Evolutionary conservation across 2,329 filamentous ascomycete species (phyloP), one percentile per base, ranked within the genome.

Genomic region (Trichoderma harzianum): DNA sequence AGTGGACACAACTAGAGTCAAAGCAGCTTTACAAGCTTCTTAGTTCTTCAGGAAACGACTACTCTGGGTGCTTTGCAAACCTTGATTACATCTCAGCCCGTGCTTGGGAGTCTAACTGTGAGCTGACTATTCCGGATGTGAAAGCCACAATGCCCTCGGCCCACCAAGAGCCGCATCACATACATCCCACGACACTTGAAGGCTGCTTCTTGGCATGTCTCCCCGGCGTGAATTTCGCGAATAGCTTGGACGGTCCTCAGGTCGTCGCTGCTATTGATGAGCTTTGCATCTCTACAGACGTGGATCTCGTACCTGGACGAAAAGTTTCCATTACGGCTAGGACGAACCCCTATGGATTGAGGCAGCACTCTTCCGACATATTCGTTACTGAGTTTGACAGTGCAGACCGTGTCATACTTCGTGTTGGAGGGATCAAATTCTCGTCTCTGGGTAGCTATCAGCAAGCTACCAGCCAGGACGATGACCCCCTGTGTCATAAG

Each of bases 141-240:
- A 70, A 62, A 21, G 43, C 39, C 1, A 69, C 21, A 12, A 74
- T 74, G 74, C 74, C 74, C 7, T 60, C 61, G 5, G 32, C 34
- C 10, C 63, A 70, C 32, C 62, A 74, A n/a, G 71, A 73, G 30
- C 69, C 66, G 8, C 73, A 75, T 62, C 55, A 70, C 66, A 67
- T 73, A 18, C 73, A 74, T 30, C 73, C 74, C 11, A 72, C 73
- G 1, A 72, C 66, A 10, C 66, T 74, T 10, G 73, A 75, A 32
- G 69, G 65, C 39, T 73, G 64, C 57, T 69, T 73, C 34, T 62
- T 69, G 64, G 43, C 69, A 36, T 64, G 55, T 14, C 58, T 72
- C 7, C 26, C 72, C 10, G 69, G 69, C 3, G 57, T 69, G 24
- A 68, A 65, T 5, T 26, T 69, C 32, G 70, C 58, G 12, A 26